Evolutionary conservation across 1,284 basidiomycete species (phyloP).

Genomic region (Xanthoconium separans): DNA sequence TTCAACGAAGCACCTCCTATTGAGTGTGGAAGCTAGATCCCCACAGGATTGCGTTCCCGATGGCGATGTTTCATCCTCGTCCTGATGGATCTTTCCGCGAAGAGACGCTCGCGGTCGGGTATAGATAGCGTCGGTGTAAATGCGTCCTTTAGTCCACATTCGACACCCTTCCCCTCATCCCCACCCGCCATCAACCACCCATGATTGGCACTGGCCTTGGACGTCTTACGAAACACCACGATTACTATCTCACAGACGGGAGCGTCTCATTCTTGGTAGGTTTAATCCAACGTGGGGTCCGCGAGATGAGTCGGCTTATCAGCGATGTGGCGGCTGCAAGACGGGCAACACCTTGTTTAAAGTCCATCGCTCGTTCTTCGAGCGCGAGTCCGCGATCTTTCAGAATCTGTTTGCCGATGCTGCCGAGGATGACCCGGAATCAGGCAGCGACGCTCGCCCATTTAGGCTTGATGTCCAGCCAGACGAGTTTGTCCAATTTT

Average conservation of each 20-base stretch:
- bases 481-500: slow-evolving; percentile 53
- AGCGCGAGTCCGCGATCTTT: slow-evolving; percentile 59
- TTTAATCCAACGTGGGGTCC: neutral
- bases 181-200: neutral
- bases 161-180: neutral
- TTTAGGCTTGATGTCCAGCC: slow-evolving; percentile 49
- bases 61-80: neutral
- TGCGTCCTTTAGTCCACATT: neutral
- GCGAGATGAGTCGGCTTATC: slow-evolving; percentile 10
- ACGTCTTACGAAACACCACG: neutral
- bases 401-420: slow-evolving; percentile 42
- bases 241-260: slow-evolving; percentile 21
- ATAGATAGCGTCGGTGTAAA: slow-evolving; percentile 23
- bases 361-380: slow-evolving; percentile 64
- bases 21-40: slow-evolving; percentile 6
- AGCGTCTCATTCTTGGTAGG: slow-evolving; percentile 22
- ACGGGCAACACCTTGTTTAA: slow-evolving; percentile 50
- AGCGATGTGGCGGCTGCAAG: slow-evolving; percentile 29
- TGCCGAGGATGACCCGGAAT: slow-evolving; percentile 26
- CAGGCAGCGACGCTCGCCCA: slow-evolving; percentile 41
- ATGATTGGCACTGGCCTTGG: slow-evolving; percentile 18
- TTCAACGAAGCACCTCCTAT: neutral
- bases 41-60: slow-evolving; percentile 5
- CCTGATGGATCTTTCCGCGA: slow-evolving; percentile 19
- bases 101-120: slow-evolving; percentile 13